Base-by-base conservation (phyloP, 2,329 filamentous ascomycete species). In the Atkinsonella texensis region DNA sequence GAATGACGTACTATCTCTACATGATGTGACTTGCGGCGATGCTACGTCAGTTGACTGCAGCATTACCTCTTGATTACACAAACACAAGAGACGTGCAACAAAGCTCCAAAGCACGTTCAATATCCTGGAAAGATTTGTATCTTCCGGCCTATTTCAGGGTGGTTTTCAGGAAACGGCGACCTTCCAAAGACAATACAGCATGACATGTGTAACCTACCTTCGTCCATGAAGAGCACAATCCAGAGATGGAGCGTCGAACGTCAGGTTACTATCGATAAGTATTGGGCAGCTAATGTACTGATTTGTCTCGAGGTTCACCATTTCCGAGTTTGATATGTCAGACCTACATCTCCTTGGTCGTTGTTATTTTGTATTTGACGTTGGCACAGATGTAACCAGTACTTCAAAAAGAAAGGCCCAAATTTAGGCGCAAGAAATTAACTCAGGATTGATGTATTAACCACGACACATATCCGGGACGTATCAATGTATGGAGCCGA, bases 1-100 rank as follows among this genome's bases (percentile, higher is more conserved):
- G 75, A 71, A 72, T 71, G 79, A 88, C 88, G 79, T 77, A 89
- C 88, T 84, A 88, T 88, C 76, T 74, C 74, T 73, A 72, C 70
- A 51, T 38, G 31, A 51, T 38, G 31, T 47, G 50, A 48, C 41
- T 15, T 54, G 44, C 28, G 68, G 68, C 67, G 69, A 66, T 68
- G 67, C 73, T 77, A 79, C 77, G 77, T 83, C 77, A 79, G 76
- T 74, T 76, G 73, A 74, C 74, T 71, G 79, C 81, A 81, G 76
- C 80, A 77, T 79, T 80, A 77, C 84, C 80, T 78, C 76, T 84
- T 81, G 85, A 87, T 87, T 87, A 87, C 84, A 76, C 82, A 87
- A 88, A 83, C 79, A 85, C 81, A 83, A 77, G 72, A 72, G 75
- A 79, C 79, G 80, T 84, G 87, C 83, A 87, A 87, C 83, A 6